Percentiles rank a stretch among this genome's conserved stretches.
Evolutionary conservation across 805 yeast genomes (phyloP).

Genomic region (Brettanomyces bruxellensis): DNA sequence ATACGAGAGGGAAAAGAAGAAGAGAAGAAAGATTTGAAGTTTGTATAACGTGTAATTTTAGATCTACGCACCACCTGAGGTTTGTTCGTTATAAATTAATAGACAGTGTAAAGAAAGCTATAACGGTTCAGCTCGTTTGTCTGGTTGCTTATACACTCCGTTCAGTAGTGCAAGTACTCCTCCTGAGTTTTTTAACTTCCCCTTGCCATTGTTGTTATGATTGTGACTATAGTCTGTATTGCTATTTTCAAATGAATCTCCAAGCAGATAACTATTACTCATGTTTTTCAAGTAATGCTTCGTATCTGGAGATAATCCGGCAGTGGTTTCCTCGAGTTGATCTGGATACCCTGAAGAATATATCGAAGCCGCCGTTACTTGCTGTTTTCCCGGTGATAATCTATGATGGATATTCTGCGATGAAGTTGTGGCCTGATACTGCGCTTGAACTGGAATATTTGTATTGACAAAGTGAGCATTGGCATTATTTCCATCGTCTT

Average conservation of each 20-base stretch:
- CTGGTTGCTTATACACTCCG: constrained; percentile 50
- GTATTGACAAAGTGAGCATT: no score
- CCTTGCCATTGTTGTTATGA: constrained; percentile 4
- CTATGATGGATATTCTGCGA: no score
- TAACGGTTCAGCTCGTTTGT: neutral
- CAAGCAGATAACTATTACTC: constrained; percentile 27
- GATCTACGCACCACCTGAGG: no score
- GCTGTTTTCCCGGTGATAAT: neutral
- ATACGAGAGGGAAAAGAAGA: constrained; percentile 78
- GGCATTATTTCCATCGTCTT: no score
- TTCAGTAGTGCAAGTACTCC: constrained; percentile 69
- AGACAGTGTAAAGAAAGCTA: no score
- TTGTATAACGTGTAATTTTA: no score
- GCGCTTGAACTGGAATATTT: no score
- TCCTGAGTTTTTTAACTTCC: constrained; percentile 9
- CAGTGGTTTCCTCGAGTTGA: constrained; percentile 18
- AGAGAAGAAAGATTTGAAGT: constrained; percentile 27
- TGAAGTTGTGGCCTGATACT: no score
- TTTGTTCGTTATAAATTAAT: no score
- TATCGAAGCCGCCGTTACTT: neutral
- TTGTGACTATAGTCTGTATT: constrained; percentile 14
- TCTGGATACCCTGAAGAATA: neutral
- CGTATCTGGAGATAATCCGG: constrained; percentile 21
- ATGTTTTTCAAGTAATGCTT: constrained; percentile 15
- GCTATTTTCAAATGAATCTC: constrained; percentile 34